Conservation (phyloP, 2,329 filamentous ascomycete genomes). For the Lachnellula arida region DNA sequence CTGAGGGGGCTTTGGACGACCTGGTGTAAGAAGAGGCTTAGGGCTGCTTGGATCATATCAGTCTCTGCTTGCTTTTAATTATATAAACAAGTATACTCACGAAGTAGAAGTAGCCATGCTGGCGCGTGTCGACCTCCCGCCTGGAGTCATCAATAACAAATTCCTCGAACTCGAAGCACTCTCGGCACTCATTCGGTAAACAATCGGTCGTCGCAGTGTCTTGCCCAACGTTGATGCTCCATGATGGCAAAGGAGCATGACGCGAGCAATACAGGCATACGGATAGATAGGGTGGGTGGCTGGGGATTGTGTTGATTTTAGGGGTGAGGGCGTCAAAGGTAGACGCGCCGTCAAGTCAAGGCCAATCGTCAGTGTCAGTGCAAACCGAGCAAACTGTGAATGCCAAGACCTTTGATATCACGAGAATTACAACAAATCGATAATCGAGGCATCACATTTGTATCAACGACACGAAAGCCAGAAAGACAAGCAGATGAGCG, state of each 20-base stretch:
- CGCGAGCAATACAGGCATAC: slow-evolving; percentile 15
- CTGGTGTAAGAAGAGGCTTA: too few relatives aligned
- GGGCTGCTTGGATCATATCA: too few relatives aligned
- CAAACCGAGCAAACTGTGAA: slow-evolving; percentile 17
- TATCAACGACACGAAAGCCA: neutral
- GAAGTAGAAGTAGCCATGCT: neutral
- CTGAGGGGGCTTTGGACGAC: neutral
- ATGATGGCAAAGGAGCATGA: slow-evolving; percentile 34
- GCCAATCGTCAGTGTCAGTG: too few relatives aligned
- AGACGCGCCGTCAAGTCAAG: slow-evolving; percentile 23
- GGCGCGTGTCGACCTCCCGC: slow-evolving; percentile 12
- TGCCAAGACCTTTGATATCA: slow-evolving; percentile 10
- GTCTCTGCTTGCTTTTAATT: neutral
- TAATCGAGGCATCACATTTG: neutral
- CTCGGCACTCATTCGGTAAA: slow-evolving; percentile 18
- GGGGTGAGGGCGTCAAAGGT: slow-evolving; percentile 8
- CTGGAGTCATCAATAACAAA: neutral
- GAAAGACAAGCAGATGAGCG: too few relatives aligned
- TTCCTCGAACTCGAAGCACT: slow-evolving; percentile 10
- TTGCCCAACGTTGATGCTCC: slow-evolving; percentile 31
- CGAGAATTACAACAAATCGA: slow-evolving; percentile 5
- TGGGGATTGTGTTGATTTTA: neutral
- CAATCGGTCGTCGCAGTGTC: slow-evolving; percentile 22
- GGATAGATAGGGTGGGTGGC: neutral
- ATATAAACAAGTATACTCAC: neutral